Conservation (phyloP, 2,329 filamentous ascomycete genomes). For the Hymenoscyphus occultus region DNA sequence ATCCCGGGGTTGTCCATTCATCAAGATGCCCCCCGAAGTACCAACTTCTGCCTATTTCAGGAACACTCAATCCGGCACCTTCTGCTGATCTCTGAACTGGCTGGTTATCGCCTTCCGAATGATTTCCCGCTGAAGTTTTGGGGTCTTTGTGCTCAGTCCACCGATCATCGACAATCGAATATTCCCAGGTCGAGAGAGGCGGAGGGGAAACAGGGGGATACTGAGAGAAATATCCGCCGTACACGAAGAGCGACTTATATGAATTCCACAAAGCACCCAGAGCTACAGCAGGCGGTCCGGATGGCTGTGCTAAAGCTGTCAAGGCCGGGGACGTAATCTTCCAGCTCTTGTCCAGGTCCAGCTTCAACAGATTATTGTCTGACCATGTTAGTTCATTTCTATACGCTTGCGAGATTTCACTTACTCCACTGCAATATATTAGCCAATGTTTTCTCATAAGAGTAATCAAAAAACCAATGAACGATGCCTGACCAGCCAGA, state of each 20-base stretch:
- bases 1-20: conserved; percentile 52
- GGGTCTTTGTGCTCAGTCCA: conserved; percentile 65
- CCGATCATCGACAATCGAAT: conserved; percentile 52
- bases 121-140: conserved; percentile 60
- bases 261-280: conserved; percentile 77
- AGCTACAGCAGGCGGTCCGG: conserved; percentile 67
- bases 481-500: too few species aligned
- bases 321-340: conserved; percentile 61
- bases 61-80: conserved; percentile 68
- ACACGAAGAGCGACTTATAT: conserved; percentile 66
- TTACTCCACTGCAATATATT: too few species aligned
- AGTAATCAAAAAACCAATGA: too few species aligned
- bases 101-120: conserved; percentile 53
- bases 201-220: conserved; percentile 54
- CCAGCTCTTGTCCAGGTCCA: conserved; percentile 75
- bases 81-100: conserved; percentile 68
- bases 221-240: conserved; percentile 72
- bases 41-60: conserved; percentile 67
- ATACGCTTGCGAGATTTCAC: neutral
- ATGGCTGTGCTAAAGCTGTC: conserved; percentile 59
- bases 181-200: conserved; percentile 66
- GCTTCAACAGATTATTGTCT: conserved; percentile 69
- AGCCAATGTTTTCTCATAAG: too few species aligned
- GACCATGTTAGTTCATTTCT: neutral
- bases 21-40: conserved; percentile 80